Base-by-base conservation (phyloP, 2,329 filamentous ascomycete species). In the Fusarium devonianum region DNA sequence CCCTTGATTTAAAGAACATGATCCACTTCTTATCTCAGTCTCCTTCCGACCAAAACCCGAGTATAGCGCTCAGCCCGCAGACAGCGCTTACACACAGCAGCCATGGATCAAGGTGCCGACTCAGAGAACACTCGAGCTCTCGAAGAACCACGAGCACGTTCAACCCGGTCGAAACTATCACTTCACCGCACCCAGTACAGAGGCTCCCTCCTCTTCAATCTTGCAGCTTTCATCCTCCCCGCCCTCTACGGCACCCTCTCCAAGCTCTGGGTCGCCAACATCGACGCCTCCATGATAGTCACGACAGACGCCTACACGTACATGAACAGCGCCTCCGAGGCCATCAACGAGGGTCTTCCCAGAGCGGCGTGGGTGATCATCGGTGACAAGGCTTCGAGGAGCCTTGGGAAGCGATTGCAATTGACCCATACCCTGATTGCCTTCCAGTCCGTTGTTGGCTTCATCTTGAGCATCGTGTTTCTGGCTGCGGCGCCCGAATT, bases 271-370 rank as follows among this genome's bases (percentile, higher is more conserved):
- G 79, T 90, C 3, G 85, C 86, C 3, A 79, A 79, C 44, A 87
- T 90, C 45, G 84, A 89, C 66, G 70, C 81, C 0, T 80, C 76
- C 1, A 66, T 70, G 57, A 68, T 72, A 7, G 68, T 70, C 2
- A 69, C 70, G 7, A 71, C 69, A 3, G 70, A 72, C 8, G 73
- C 79, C 0, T 89, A 87, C 68, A 89, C 85, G 0, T 90, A 90
- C 67, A 88, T 90, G 50, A 78, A 80, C 14, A 79, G 84, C 1
- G 75, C 89, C 0, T 81, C 80, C 2, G 84, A 90, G 64, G 85
- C 89, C 0, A 69, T 91, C 12, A 90, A 90, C 56, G 87, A 91
- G 66, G 87, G 87, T 1, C 79, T 91, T 0, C 87, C 87, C 0
- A 78, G 86, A 16, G 83, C 86, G 0, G 78, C 85, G 0, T 91